phyloP scores from a whole-genome alignment of 345 rosid species.

The Salix exigua region DNA sequence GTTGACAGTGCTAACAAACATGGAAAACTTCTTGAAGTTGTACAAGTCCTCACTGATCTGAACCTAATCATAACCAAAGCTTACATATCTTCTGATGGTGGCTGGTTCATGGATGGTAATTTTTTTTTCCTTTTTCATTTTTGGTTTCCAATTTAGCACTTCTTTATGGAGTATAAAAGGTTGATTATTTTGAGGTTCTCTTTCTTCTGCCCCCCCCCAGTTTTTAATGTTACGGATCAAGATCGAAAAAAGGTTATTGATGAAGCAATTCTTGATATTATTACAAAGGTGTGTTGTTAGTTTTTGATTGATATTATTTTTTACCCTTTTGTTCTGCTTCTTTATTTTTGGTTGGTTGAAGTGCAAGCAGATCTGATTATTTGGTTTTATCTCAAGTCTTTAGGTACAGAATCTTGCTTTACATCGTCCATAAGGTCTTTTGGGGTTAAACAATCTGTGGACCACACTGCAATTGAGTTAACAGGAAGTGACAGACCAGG shows the following conservation, averaged over 20 bases:
- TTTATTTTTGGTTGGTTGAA: background rate
- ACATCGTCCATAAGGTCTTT: conserved; percentile 61
- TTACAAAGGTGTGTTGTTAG: conserved; percentile 54
- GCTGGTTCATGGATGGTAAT: conserved; percentile 99
- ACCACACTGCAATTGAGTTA: conserved; percentile 76
- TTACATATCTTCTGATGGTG: conserved; percentile 92
- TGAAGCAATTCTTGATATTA: conserved; percentile 68
- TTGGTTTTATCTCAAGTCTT: conserved; percentile 43
- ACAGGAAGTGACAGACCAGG: conserved; percentile 92
- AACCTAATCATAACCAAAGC: conserved; percentile 79
- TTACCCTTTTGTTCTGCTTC: background rate
- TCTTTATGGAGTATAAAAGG: background rate
- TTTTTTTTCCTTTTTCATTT: background rate
- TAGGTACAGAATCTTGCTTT: conserved; percentile 80
- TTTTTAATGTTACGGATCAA: conserved; percentile 82
- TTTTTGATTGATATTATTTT: background rate
- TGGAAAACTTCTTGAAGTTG: conserved; percentile 93
- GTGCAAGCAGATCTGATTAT: conserved; percentile 11
- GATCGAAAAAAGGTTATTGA: conserved; percentile 80
- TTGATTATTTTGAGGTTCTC: conserved; percentile 10
- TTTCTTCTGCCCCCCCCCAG: conserved; percentile 30
- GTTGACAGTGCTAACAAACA: conserved; percentile 71
- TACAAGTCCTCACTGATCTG: conserved; percentile 89
- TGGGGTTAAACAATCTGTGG: conserved; percentile 63
- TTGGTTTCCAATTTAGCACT: background rate